Percentiles rank a stretch among this genome's conserved stretches.
phyloP scores from a whole-genome alignment of 257 asterid species.

The Solanum pimpinellifolium region DNA sequence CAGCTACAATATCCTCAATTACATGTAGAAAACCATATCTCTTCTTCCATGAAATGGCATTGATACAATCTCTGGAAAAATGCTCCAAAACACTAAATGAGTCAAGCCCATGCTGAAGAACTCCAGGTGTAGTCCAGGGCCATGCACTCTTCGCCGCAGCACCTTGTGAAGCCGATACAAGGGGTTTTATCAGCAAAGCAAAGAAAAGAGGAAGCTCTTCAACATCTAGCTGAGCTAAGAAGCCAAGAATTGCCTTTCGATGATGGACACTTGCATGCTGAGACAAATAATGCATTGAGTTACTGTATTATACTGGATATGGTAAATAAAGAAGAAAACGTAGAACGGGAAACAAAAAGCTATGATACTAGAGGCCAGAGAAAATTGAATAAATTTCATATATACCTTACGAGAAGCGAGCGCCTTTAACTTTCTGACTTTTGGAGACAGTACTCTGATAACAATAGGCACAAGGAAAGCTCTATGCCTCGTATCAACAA shows the following conservation, averaged over 20 bases:
- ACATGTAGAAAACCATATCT: constrained; percentile 73
- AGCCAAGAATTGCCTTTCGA: constrained; percentile 78
- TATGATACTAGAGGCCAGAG: not conserved
- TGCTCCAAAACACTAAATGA: constrained; percentile 40
- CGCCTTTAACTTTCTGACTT: constrained; percentile 69
- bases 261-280: constrained; percentile 64
- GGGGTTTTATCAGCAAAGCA: constrained; percentile 56
- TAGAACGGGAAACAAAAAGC: not conserved
- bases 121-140: constrained; percentile 18
- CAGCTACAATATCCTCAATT: constrained; percentile 60
- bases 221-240: constrained; percentile 72
- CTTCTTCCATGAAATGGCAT: constrained; percentile 65
- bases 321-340: not conserved
- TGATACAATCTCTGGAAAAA: constrained; percentile 39
- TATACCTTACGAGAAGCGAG: constrained; percentile 76
- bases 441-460: constrained; percentile 59
- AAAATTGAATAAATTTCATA: not conserved
- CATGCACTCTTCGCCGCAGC: constrained; percentile 16
- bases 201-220: constrained; percentile 86
- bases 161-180: constrained; percentile 31
- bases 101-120: constrained; percentile 19
- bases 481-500: constrained; percentile 60
- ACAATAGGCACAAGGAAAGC: constrained; percentile 58
- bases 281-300: constrained; percentile 7
- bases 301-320: not conserved